A percentile compares a stretch with the other conserved stretches of the same genome.
These are phyloP conservation scores for Barnettozyma botsteinii DNA, from an alignment of 805 yeast genomes.

Conservation along the genomic window DNA sequence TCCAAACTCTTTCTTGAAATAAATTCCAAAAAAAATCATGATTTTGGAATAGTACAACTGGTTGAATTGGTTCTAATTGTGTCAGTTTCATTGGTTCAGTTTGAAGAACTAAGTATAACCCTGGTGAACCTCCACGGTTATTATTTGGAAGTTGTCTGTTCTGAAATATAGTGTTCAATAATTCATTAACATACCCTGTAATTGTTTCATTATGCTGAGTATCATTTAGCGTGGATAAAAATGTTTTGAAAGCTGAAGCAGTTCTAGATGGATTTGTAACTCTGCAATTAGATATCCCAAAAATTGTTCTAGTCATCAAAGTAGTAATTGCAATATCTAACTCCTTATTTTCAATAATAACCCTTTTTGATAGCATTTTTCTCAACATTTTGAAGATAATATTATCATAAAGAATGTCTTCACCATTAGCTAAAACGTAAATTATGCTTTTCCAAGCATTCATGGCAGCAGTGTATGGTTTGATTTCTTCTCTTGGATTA, in stretches of 20 bases:
- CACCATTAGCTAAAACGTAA: slow-evolving; percentile 2
- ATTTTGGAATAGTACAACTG: background rate
- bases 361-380: background rate
- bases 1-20: slow-evolving; percentile 5
- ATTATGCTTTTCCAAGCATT: slow-evolving; percentile 7
- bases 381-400: background rate
- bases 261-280: no score
- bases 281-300: background rate
- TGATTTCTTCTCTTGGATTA: background rate
- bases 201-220: background rate
- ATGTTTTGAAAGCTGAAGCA: background rate
- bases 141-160: background rate
- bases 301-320: background rate
- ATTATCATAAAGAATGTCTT: background rate
- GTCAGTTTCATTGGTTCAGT: slow-evolving; percentile 3
- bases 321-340: background rate
- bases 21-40: background rate
- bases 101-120: slow-evolving; percentile 9
- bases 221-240: background rate
- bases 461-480: background rate
- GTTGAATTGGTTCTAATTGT: slow-evolving; percentile 2
- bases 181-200: background rate
- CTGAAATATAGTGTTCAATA: background rate
- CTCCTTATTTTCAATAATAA: background rate
- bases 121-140: background rate